Evolutionary conservation across 495 filamentous ascomycete genomes (phyloP).

Genomic region (Thozetella sp.): DNA sequence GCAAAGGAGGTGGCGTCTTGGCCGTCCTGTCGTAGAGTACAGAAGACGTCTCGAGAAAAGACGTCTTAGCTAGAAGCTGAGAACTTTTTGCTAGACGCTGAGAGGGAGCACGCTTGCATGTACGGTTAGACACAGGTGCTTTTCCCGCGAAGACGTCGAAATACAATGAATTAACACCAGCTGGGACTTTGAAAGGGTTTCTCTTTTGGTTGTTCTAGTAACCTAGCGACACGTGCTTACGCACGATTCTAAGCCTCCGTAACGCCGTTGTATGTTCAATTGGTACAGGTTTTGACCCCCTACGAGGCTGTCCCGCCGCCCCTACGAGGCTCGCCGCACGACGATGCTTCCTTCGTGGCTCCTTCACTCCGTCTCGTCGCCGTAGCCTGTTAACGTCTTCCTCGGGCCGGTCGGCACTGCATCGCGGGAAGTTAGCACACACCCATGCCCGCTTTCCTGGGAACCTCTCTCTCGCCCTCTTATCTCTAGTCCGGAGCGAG

Average conservation of each 20-base stretch:
- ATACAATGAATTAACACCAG: no score
- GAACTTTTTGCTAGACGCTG: not conserved
- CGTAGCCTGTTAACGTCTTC: constrained; percentile 72
- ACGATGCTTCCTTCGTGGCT: not conserved
- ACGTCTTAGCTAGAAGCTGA: not conserved
- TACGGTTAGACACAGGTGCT: no score
- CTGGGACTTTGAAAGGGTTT: no score
- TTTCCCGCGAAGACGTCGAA: no score
- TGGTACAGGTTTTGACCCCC: constrained; percentile 12
- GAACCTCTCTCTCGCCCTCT: not conserved
- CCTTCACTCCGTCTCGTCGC: constrained; percentile 53
- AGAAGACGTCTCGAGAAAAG: no score
- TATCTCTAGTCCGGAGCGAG: no score
- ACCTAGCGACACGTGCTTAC: not conserved
- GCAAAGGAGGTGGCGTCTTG: no score
- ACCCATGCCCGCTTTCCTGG: not conserved
- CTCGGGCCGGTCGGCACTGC: constrained; percentile 78
- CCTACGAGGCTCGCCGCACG: not conserved
- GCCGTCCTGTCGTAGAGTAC: not conserved
- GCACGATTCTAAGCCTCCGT: not conserved
- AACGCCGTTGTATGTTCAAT: constrained; percentile 26
- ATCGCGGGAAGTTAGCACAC: constrained; percentile 16
- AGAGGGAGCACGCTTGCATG: not conserved
- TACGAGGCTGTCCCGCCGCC: not conserved
- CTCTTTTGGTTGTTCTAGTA: constrained; percentile 1